Base-by-base conservation (phyloP, 768 basidiomycete genomes). In the Boletus fagicola region DNA sequence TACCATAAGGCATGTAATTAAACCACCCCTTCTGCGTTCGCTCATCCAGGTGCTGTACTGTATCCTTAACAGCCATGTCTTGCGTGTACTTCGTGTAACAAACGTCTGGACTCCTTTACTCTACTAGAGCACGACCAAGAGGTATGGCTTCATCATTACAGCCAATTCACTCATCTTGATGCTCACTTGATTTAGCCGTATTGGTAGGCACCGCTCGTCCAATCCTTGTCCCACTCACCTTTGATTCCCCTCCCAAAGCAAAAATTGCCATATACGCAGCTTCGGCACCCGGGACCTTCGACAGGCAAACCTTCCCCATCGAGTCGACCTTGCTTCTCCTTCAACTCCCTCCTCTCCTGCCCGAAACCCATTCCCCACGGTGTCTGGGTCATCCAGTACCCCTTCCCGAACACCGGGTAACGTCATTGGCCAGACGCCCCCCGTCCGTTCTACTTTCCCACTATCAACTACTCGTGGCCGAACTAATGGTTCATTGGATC, bases 111-210 rank as follows among this genome's bases (percentile, higher is more conserved):
- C 67, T 90, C 92, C 0, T 74, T 82, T 54, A 82, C 82, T 20
- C 77, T 95, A 24, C 76, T 93, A 8, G 93, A 95, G 70, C 93
- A 95, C 68, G 84, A 94, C 65, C 80, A 87, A 67, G 77, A 90
- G 80, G 92, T 90, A 60, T 53, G 83, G 9, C 47, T 53, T 50
- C 39, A 28, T 56, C 16, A 33, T 50, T 36, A 26, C 24, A 26
- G 40, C 30, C 11, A 36, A 39, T 51, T 43, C 36, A 31, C 49
- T 53, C 54, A 46, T 48, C 49, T 49, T 51, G 42, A 60, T 28
- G 13, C 15, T 53, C 20, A 45, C 22, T 45, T 50, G 24, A 12
- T 53, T 30, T 53, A 78, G 77, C 78, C 78, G n/a, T 79, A 79
- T 66, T 79, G 76, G 78, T 78, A 70, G 53, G 74, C 24, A 42